Percentiles rank a stretch among this genome's conserved stretches.
Evolutionary conservation across 768 basidiomycete genomes (phyloP).

Genomic region (Russula foetens): DNA sequence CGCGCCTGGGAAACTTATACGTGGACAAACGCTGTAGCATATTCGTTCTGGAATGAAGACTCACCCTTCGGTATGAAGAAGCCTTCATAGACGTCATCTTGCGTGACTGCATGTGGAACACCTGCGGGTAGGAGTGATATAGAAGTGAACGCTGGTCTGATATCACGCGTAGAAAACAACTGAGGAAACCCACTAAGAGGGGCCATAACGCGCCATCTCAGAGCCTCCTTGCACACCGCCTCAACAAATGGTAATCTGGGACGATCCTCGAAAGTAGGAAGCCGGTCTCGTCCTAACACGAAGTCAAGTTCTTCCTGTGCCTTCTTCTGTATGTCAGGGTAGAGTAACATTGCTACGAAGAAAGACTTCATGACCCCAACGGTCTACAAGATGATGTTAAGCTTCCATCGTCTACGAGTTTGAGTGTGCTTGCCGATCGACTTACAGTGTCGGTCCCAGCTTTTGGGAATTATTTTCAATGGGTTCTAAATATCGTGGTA

Average conservation of each 20-base stretch:
- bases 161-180: not conserved
- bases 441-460: not conserved
- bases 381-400: not conserved
- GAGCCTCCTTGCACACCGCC: not conserved
- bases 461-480: not conserved
- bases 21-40: not conserved
- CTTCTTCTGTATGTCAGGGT: not conserved
- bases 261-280: slow-evolving; percentile 7
- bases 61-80: slow-evolving; percentile 9
- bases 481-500: not conserved
- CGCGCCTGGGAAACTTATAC: not conserved
- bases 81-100: slow-evolving; percentile 1
- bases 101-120: not conserved
- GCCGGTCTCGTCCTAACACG: slow-evolving; percentile 1
- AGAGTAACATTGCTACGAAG: not conserved
- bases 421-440: not conserved
- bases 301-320: slow-evolving; percentile 2
- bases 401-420: not conserved
- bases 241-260: not conserved
- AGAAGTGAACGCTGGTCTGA: not conserved
- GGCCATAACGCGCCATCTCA: not conserved
- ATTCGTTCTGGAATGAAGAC: not conserved
- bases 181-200: not conserved
- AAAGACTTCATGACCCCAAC: not conserved
- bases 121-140: not conserved